These are phyloP conservation scores for Glebionis coronaria DNA, from an alignment of 129 eudicot genomes.

Conservation along the genomic window DNA sequence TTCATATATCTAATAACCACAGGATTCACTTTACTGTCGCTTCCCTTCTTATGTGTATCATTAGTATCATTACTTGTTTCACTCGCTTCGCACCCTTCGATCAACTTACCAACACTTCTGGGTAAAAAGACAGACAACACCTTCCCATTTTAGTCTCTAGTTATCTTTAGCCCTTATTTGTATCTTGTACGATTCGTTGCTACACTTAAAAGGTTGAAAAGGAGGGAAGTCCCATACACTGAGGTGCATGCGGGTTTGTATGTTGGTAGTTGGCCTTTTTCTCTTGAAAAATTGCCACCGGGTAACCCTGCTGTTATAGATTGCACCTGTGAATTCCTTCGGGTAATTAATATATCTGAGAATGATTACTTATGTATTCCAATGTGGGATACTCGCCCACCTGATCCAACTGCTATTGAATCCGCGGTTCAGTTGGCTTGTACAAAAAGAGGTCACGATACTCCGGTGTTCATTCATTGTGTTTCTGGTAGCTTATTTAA, in stretches of 20 bases:
- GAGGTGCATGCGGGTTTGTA: slow-evolving; percentile 62
- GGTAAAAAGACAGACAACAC: slow-evolving; percentile 66
- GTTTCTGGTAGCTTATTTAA: slow-evolving; percentile 59
- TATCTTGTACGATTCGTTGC: slow-evolving; percentile 59
- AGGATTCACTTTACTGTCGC: slow-evolving; percentile 36
- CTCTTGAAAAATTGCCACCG: slow-evolving; percentile 63
- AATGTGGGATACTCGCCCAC: slow-evolving; percentile 81
- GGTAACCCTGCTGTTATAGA: slow-evolving; percentile 77
- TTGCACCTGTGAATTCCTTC: slow-evolving; percentile 85
- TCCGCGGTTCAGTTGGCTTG: slow-evolving; percentile 76
- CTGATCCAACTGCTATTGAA: slow-evolving; percentile 66
- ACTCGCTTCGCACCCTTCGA: slow-evolving; percentile 62
- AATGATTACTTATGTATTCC: slow-evolving; percentile 77
- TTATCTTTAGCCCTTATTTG: slow-evolving; percentile 64
- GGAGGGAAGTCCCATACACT: slow-evolving; percentile 63
- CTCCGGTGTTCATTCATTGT: slow-evolving; percentile 68
- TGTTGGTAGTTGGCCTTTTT: slow-evolving; percentile 88
- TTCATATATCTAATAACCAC: slow-evolving; percentile 40
- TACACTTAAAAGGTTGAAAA: slow-evolving; percentile 41
- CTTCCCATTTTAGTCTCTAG: slow-evolving; percentile 53
- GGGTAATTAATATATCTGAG: slow-evolving; percentile 41
- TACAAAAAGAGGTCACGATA: slow-evolving; percentile 55
- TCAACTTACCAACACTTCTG: slow-evolving; percentile 59
- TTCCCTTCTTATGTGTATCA: slow-evolving; percentile 68
- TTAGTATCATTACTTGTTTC: slow-evolving; percentile 55